phyloP scores from a whole-genome alignment of 2,329 filamentous ascomycete species.

The Rhexocercosporidium sp. region DNA sequence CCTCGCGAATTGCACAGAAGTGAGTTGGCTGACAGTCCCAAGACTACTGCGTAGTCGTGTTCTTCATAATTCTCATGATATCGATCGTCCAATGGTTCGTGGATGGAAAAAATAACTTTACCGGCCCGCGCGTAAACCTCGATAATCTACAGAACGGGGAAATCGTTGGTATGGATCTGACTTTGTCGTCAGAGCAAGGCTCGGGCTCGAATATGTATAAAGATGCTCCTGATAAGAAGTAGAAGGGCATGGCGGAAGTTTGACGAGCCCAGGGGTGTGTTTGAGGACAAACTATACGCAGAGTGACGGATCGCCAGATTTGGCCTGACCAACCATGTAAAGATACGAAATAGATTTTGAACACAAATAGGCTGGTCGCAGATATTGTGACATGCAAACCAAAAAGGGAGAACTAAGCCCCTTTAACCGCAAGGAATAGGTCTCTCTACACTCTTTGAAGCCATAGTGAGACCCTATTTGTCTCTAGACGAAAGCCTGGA shows the following conservation, averaged over 20 bases:
- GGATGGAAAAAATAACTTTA: slow-evolving; percentile 66
- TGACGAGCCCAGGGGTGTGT: neutral
- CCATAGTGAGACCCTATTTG: too few relatives aligned
- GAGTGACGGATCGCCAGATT: too few relatives aligned
- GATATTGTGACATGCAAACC: too few relatives aligned
- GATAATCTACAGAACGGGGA: slow-evolving; percentile 39
- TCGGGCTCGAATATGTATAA: neutral
- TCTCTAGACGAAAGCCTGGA: too few relatives aligned
- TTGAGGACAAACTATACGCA: too few relatives aligned
- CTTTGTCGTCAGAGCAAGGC: neutral
- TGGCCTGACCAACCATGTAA: too few relatives aligned
- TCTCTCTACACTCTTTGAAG: too few relatives aligned
- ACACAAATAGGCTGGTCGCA: too few relatives aligned
- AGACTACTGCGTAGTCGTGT: slow-evolving; percentile 43
- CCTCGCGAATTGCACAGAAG: neutral
- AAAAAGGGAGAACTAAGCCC: too few relatives aligned
- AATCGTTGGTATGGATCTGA: slow-evolving; percentile 23
- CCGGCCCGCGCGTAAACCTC: slow-evolving; percentile 28
- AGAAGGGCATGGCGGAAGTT: neutral
- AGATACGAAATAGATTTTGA: too few relatives aligned
- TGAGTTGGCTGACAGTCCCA: neutral
- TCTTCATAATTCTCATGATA: slow-evolving; percentile 49
- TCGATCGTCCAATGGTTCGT: slow-evolving; percentile 61
- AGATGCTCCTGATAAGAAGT: neutral
- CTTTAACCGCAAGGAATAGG: too few relatives aligned